Base-by-base conservation (phyloP, 179 eudicot genomes). In the Camellia oleifera region DNA sequence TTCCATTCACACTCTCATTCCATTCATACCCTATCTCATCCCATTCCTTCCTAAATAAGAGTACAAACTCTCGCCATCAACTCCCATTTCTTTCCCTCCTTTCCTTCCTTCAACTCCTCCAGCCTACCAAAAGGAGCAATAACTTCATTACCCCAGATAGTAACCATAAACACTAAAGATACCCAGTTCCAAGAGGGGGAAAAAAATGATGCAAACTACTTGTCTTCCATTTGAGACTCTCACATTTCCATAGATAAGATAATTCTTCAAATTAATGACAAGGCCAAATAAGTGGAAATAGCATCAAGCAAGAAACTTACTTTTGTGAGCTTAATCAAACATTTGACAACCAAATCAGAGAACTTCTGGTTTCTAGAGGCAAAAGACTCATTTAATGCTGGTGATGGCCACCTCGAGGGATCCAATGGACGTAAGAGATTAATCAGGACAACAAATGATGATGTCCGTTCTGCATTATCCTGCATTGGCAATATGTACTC, bases 401-500 rank as follows among this genome's bases (percentile, higher is more conserved):
- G 94, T 60, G 94, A 88, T 40, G 98, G 98, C 99, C 98, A 94
- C 85, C 97, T 91, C 15, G 95, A 84, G 56, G 91, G 91, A 71
- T 94, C 97, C 80, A 97, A 79, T 67, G 99, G 98, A 53, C 93
- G 90, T 60, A 97, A 86, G 12, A 94, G 90, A 83, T 90, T 92
- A 84, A 97, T 93, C 77, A 97, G 93, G 77, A 97, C 99, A 71
- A 83, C 97, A 84, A 97, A 97, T 26, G 99, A 94, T 17, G 97
- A 92, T 53, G 98, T 97, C 60, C 99, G 83, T 32, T 97, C 99
- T 0, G 99, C 99, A 86, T 97, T 93, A 78, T 97, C 98, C 99
- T 97, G 89, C 71, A 87, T 78, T 46, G 57, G 58, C 2, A 58
- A 81, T 14, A 73, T 45, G 20, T 20, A 74, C 48, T 69, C 20